phyloP scores from a whole-genome alignment of 805 yeast genomes.

The Saccharomycopsis sp. region DNA sequence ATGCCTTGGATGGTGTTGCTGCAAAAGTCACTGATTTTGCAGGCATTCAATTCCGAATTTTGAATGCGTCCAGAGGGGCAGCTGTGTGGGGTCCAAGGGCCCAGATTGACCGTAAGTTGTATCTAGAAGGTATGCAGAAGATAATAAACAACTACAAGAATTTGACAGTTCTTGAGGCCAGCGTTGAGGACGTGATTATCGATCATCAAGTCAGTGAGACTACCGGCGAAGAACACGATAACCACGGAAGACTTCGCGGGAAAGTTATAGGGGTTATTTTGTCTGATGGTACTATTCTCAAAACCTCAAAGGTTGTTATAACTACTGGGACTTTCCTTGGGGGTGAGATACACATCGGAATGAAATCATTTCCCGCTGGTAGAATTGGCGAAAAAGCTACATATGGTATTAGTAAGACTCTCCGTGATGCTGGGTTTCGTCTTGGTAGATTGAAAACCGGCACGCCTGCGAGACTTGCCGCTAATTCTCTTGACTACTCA shows the following conservation, averaged over 20 bases:
- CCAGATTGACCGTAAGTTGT: slow-evolving; percentile 83
- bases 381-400: slow-evolving; percentile 91
- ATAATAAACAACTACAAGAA: slow-evolving; percentile 50
- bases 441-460: slow-evolving; percentile 94
- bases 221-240: slow-evolving; percentile 21
- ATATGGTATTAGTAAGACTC: slow-evolving; percentile 77
- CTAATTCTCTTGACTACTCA: slow-evolving; percentile 61
- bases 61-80: slow-evolving; percentile 79
- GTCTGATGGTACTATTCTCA: slow-evolving; percentile 55
- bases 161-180: slow-evolving; percentile 58
- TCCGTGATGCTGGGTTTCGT: slow-evolving; percentile 68
- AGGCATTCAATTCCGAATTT: slow-evolving; percentile 83
- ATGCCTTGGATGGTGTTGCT: slow-evolving; percentile 92
- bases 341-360: slow-evolving; percentile 91
- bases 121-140: slow-evolving; percentile 71
- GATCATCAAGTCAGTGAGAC: slow-evolving; percentile 29
- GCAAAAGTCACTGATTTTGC: slow-evolving; percentile 84
- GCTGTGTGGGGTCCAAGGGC: slow-evolving; percentile 99
- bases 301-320: slow-evolving; percentile 65
- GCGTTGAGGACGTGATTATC: slow-evolving; percentile 78
- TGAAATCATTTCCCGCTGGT: slow-evolving; percentile 78
- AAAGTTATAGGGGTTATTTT: slow-evolving; percentile 65
- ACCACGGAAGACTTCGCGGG: slow-evolving; percentile 35
- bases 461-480: slow-evolving; percentile 86
- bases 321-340: slow-evolving; percentile 95